Base-by-base conservation (phyloP, 176 grass and related monocot species). In the Saccharum spontaneum region DNA sequence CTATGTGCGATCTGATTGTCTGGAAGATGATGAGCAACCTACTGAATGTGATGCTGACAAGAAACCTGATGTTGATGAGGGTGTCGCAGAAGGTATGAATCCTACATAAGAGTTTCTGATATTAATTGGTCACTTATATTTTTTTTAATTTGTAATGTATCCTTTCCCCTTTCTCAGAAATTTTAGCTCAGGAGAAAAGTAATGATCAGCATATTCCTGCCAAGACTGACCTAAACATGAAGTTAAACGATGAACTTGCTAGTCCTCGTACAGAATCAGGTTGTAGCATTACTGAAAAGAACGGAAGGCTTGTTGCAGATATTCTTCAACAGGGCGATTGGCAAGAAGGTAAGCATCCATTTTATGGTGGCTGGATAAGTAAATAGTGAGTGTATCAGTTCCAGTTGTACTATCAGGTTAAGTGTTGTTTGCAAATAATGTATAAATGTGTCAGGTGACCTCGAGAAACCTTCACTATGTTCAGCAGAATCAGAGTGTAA, bases 391-490 rank as follows among this genome's bases (percentile, higher is more conserved):
- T 48, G 2, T 4, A 17, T 89, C 8, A 24, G 71, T 5, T 33
- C 81, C 3, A 24, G 71, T 81, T 89, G 39, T 31, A 44, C 31
- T 38, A 61, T 48, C 62, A 10, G 41, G 15, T 28, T 76, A 63
- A 71, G 8, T 39, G 71, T 23, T 81, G 70, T 81, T 60, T 89
- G 61, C 69, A 44, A 54, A 20, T 63, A 46, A 68, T 50, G 3
- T 30, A 61, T 89, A 52, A 80, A 87, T 86, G 8, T 78, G n/a
- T 81, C 77, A 85, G 82, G 63, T 52, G 62, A 34, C 31, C 40
- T 40, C 13, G n/a, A 61, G 62, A 81, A 69, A 61, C 39, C 30
- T 61, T 22, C 26, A n/a, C 62, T 31, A 22, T 63, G 28, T 80
- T 68, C 60, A 61, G 33, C 52, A 40, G 30, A 40, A 31, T 30